Evolutionary conservation across 768 basidiomycete species (phyloP), one percentile per base, ranked within the genome.

Genomic region (Coprinopsis strossmayeri): DNA sequence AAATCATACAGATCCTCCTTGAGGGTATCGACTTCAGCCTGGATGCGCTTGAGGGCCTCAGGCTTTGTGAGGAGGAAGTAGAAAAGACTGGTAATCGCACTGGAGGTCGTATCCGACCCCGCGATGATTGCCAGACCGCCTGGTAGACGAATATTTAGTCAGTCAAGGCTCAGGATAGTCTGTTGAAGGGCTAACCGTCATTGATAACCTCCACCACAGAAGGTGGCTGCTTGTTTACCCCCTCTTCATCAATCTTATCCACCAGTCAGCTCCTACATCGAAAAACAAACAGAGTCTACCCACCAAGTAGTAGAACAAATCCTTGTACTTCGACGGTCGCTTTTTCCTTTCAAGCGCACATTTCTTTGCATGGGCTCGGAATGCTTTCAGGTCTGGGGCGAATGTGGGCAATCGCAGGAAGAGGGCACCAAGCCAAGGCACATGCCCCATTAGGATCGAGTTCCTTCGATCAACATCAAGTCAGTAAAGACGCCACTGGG

Each of bases 21-120:
- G 55, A 57, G 13, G 40, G 45, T 15, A 43, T 67, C 66, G 12
- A 67, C 46, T 38, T 67, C 66, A 13, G 41, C 47, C 50, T 60
- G 58, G 13, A 68, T 46, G 4, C 58, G 59, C 2, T 52, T 23
- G 42, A 59, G 57, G 18, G 56, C 59, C 11, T 59, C 46, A 4
- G 59, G 57, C 21, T 64, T 45, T 23, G 37, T 38, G 39, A 66
- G 55, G 20, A 68, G 57, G 37, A 59, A 59, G 48, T 60, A 65
- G 45, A 66, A 52, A 1, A 63, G 34, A 39, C 56, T 63, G 11
- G 55, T 52, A 2, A 68, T 46, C 7, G 59, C 61, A 3, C 58
- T 50, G 1, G 65, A 52, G 1, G 60, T 61, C 1, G 67, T 68
- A 47, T 66, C 65, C 3, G 66, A 62, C 5, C 64, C 66, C 18